Conservation (phyloP, 73 alveolate species). For the Blepharisma stoltei region DNA sequence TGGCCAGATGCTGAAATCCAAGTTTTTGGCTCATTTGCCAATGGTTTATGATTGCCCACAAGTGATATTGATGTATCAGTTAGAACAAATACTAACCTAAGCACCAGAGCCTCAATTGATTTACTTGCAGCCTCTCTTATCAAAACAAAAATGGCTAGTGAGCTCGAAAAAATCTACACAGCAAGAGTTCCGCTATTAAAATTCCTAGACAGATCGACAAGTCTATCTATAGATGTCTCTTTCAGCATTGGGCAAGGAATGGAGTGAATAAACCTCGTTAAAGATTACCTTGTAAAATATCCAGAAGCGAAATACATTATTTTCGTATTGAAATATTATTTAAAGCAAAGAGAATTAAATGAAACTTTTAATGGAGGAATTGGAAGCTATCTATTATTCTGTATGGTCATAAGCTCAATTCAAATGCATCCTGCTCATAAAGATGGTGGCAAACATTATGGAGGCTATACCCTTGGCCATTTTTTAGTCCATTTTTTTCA, state of each 20-base stretch:
- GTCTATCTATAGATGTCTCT: conserved; percentile 80
- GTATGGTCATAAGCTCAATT: conserved; percentile 70
- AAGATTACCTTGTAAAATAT: conserved; percentile 55
- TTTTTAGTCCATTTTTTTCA: conserved; percentile 79
- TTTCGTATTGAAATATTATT: conserved; percentile 75
- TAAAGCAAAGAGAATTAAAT: conserved; percentile 80
- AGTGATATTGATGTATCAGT: conserved; percentile 90
- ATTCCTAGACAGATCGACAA: conserved; percentile 62
- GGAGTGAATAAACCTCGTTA: conserved; percentile 64
- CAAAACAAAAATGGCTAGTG: conserved; percentile 39
- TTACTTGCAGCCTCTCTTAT: conserved; percentile 38
- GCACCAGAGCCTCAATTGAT: conserved; percentile 38
- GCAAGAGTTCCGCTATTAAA: conserved; percentile 94
- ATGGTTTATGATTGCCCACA: conserved; percentile 87
- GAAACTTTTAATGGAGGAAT: conserved; percentile 95
- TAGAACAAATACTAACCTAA: conserved; percentile 29
- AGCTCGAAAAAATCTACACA: conserved; percentile 47
- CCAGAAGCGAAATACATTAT: conserved; percentile 84
- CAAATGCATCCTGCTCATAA: conserved; percentile 41
- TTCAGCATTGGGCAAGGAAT: conserved; percentile 84
- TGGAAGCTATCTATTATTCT: conserved; percentile 81
- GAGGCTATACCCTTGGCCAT: conserved; percentile 70
- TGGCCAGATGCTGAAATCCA: conserved; percentile 54
- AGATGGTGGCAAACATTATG: conserved; percentile 49
- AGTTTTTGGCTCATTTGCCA: conserved; percentile 90